Evolutionary conservation across 306 rosid genomes (phyloP).

Genomic region (Acmispon strigosus): DNA sequence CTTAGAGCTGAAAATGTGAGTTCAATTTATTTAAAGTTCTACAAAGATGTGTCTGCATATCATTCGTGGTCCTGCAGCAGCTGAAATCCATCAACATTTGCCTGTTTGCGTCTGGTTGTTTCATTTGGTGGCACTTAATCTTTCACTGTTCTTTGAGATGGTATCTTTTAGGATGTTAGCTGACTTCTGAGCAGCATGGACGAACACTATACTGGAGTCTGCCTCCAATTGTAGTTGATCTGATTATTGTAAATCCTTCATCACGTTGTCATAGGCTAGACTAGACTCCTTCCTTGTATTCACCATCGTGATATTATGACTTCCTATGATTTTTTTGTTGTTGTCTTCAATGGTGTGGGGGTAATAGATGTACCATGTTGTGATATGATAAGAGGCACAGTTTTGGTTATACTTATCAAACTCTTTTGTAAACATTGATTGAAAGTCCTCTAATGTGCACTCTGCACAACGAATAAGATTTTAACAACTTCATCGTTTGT

Average conservation of each 20-base stretch:
- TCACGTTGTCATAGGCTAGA: conserved; percentile 2
- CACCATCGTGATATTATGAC: background rate
- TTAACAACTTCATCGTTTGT: too few relatives aligned
- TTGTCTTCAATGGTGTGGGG: background rate
- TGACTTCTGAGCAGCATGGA: conserved; percentile 2
- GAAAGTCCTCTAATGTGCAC: too few relatives aligned
- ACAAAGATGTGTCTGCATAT: background rate
- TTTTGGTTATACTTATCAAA: background rate
- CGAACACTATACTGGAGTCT: background rate
- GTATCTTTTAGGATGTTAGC: background rate
- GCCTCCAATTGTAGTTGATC: background rate
- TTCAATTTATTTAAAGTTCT: background rate
- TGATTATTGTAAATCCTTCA: conserved; percentile 28
- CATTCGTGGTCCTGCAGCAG: background rate
- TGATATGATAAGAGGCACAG: background rate
- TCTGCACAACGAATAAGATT: too few relatives aligned
- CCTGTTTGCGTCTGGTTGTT: conserved; percentile 5
- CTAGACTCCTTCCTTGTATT: background rate
- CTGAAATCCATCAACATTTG: background rate
- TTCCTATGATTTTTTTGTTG: background rate
- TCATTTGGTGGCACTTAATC: background rate
- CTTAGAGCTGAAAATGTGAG: background rate
- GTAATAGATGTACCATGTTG: background rate
- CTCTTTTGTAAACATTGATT: background rate
- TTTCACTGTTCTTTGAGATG: background rate